Evolutionary conservation across 2,329 filamentous ascomycete genomes (phyloP).

Genomic region (Tetracladium maxilliforme): DNA sequence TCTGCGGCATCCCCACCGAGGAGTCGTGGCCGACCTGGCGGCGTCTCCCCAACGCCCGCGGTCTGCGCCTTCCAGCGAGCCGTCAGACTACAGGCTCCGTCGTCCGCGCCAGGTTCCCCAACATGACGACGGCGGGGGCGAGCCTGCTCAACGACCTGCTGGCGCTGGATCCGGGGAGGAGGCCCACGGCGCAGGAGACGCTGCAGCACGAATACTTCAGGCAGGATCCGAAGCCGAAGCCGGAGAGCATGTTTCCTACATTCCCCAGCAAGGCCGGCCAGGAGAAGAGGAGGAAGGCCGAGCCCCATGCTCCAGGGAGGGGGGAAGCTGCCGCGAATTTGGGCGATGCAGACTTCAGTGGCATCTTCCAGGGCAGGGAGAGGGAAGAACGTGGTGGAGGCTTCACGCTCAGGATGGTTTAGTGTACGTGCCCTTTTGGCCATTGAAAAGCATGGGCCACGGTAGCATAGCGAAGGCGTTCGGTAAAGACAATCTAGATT

Average conservation of each 20-base stretch:
- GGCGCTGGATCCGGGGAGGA: constrained; percentile 54
- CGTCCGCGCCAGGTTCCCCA: constrained; percentile 66
- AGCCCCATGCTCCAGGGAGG: constrained; percentile 70
- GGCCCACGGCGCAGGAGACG: constrained; percentile 61
- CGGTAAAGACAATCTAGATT: no score
- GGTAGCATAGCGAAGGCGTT: no score
- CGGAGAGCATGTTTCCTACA: constrained; percentile 85
- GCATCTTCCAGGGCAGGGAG: constrained; percentile 54
- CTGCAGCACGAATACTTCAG: constrained; percentile 72
- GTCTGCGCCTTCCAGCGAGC: constrained; percentile 51
- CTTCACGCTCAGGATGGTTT: constrained; percentile 49
- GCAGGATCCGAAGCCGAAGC: constrained; percentile 82
- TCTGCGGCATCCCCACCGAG: constrained; percentile 76
- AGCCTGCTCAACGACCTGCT: constrained; percentile 56
- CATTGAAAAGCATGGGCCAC: no score
- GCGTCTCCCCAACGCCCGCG: constrained; percentile 72
- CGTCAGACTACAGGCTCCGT: constrained; percentile 27
- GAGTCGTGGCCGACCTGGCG: constrained; percentile 77
- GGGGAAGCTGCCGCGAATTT: constrained; percentile 47
- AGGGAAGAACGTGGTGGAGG: constrained; percentile 51
- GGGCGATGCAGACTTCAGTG: constrained; percentile 48
- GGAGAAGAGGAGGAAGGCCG: constrained; percentile 63
- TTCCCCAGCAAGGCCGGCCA: constrained; percentile 92
- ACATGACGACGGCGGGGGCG: constrained; percentile 62
- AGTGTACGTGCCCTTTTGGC: no score